Conservation (phyloP, 164 flowering plant species). For the Tetracentron sinense region DNA sequence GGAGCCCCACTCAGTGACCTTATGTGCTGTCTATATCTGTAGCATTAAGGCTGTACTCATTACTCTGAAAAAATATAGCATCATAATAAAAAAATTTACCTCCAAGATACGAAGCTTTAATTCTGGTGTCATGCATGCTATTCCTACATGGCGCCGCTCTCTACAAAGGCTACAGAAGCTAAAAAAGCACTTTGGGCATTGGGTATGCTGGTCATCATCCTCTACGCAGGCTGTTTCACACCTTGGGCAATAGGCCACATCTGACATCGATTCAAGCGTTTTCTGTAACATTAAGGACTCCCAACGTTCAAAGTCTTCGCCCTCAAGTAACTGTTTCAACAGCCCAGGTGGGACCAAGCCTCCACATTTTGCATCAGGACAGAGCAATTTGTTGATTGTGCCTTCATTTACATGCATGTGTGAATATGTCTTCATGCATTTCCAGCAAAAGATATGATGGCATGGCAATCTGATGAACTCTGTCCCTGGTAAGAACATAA, state of each 20-base stretch:
- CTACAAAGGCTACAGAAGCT: constrained; percentile 89
- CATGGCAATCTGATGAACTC: constrained; percentile 78
- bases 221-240: constrained; percentile 90
- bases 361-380: constrained; percentile 70
- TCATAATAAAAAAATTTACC: constrained; percentile 34
- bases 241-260: constrained; percentile 82
- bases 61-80: background rate
- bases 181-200: constrained; percentile 80
- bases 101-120: constrained; percentile 58
- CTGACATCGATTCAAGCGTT: constrained; percentile 85
- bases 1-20: too few relatives aligned
- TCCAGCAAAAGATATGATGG: constrained; percentile 77
- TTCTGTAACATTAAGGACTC: constrained; percentile 73
- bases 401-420: constrained; percentile 80
- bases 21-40: too few relatives aligned
- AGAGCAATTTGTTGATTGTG: constrained; percentile 59
- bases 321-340: constrained; percentile 62
- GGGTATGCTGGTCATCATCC: constrained; percentile 80
- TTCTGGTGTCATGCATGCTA: constrained; percentile 68
- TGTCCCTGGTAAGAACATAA: too few relatives aligned
- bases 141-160: constrained; percentile 80
- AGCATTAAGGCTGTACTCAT: too few relatives aligned
- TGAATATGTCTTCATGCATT: constrained; percentile 76
- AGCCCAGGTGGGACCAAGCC: constrained; percentile 71
- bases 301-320: constrained; percentile 82